These are phyloP conservation scores for Blastobotrys proliferans DNA, from an alignment of 1,139 yeast genomes.

Conservation along the genomic window DNA sequence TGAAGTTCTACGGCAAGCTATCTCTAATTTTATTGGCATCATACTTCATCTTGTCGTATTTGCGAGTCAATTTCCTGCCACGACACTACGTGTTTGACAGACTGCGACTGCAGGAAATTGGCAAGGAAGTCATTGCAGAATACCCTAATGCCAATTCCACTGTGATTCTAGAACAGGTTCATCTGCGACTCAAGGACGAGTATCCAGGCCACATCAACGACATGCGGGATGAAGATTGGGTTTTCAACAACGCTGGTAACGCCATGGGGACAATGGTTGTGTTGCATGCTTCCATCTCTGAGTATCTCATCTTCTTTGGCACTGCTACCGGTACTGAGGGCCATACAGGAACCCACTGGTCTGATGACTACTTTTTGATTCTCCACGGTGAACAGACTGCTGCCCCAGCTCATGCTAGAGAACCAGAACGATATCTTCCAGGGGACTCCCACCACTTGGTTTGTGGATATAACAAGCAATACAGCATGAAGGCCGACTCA, in stretches of 20 bases:
- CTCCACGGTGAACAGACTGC: slow-evolving; percentile 75
- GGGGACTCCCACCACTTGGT: slow-evolving; percentile 70
- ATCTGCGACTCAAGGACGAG: slow-evolving; percentile 52
- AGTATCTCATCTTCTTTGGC: slow-evolving; percentile 86
- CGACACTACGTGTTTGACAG: slow-evolving; percentile 56
- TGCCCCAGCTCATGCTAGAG: slow-evolving; percentile 56
- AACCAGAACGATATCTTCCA: slow-evolving; percentile 65
- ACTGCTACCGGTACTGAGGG: slow-evolving; percentile 93
- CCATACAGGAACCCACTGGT: slow-evolving; percentile 91
- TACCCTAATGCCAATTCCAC: slow-evolving; percentile 60
- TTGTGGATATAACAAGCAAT: slow-evolving; percentile 77
- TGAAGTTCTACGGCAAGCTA: slow-evolving; percentile 12
- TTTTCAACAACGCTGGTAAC: slow-evolving; percentile 96
- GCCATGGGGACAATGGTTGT: slow-evolving; percentile 98
- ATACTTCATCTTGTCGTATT: slow-evolving; percentile 18
- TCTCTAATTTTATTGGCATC: slow-evolving; percentile 13
- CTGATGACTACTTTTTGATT: slow-evolving; percentile 94
- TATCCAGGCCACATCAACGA: slow-evolving; percentile 72
- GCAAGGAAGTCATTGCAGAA: slow-evolving; percentile 45
- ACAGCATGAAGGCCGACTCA: slow-evolving; percentile 65
- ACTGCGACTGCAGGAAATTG: slow-evolving; percentile 43
- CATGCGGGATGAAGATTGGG: slow-evolving; percentile 77
- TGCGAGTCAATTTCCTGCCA: slow-evolving; percentile 45
- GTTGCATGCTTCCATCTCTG: slow-evolving; percentile 91
- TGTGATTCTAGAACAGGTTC: slow-evolving; percentile 56